These are phyloP conservation scores for Trichoderma semiorbis DNA, from an alignment of 2,329 filamentous ascomycete genomes.

Conservation along the genomic window DNA sequence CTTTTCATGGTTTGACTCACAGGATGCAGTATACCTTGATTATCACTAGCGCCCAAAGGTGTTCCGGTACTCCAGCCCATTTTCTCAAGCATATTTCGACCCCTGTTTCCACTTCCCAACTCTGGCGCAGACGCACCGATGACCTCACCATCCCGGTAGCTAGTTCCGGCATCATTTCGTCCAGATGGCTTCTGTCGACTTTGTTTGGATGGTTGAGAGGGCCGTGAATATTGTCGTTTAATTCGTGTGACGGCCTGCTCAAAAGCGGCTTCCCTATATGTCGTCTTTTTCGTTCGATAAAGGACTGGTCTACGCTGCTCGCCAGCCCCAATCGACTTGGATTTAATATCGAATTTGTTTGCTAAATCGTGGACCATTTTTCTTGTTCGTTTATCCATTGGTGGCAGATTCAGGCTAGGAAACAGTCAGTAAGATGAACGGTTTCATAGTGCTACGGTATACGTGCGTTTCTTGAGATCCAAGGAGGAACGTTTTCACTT, in stretches of 20 bases:
- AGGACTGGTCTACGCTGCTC: slow-evolving; percentile 72
- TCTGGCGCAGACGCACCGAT: slow-evolving; percentile 84
- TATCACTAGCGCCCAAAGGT: slow-evolving; percentile 74
- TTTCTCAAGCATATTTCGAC: slow-evolving; percentile 84
- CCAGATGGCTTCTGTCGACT: slow-evolving; percentile 32
- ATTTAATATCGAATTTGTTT: slow-evolving; percentile 71
- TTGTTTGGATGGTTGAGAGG: slow-evolving; percentile 47
- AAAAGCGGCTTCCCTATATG: slow-evolving; percentile 57
- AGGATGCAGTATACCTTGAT: slow-evolving; percentile 84
- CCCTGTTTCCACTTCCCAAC: slow-evolving; percentile 76
- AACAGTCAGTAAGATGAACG: slow-evolving; percentile 15
- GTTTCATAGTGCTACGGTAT: neutral
- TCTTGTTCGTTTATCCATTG: slow-evolving; percentile 76
- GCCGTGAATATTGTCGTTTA: slow-evolving; percentile 45
- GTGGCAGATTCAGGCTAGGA: slow-evolving; percentile 67
- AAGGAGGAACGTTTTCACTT: slow-evolving; percentile 69
- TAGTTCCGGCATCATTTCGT: slow-evolving; percentile 28
- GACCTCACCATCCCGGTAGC: slow-evolving; percentile 79
- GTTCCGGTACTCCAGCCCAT: slow-evolving; percentile 95
- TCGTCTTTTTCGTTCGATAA: slow-evolving; percentile 68
- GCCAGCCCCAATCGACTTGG: slow-evolving; percentile 75
- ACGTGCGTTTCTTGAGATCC: slow-evolving; percentile 60
- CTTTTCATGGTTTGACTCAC: slow-evolving; percentile 85
- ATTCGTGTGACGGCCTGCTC: slow-evolving; percentile 45
- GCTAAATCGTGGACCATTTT: slow-evolving; percentile 79